Evolutionary conservation across 306 rosid genomes (phyloP), one percentile per base, ranked within the genome.

Genomic region (Cucurbita ficifolia): DNA sequence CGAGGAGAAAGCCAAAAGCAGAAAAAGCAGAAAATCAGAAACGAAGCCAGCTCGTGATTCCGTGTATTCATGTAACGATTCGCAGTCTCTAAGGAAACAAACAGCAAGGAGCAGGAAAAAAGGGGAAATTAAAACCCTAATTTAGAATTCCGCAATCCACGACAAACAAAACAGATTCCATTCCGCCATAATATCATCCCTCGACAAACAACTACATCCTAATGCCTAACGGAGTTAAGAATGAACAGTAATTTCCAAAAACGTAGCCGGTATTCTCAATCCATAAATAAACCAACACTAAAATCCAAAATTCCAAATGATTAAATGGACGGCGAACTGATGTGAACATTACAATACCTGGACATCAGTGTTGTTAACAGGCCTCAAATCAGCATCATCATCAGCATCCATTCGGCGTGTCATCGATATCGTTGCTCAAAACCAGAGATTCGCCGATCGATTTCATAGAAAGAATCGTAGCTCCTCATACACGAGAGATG

Each of bases 311-410:
- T 40, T 39, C 61, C 5, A 7, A 6, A 22, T 3, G 57, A 54
- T 58, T n/a, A 16, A 73, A 55, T 42, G 1, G 0, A 45, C n/a
- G 24, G 46, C 29, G 24, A 29, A 33, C 10, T 48, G 60, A 42
- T 74, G 14, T 16, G 6, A 43, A 46, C 10, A 16, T 1, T 51
- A 51, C 17, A 8, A 74, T 49, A 91, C 99, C 96, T 83, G 87
- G 40, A 76, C 70, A 59, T 84, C 10, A 68, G 86, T 79, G 83
- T 75, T 89, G 82, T 69, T 78, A 13, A 70, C 60, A 60, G 76
- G 76, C 76, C 86, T 76, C 4, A 63, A 82, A 65, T 90, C 75
- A 18, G 39, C 70, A 8, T 7, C 22, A 62, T 62, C 75, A 21
- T 62, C 70, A 8, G 7, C 22, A 62, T 62, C 49, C 24, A 49